Base-by-base conservation (phyloP, 2,329 filamentous ascomycete genomes). In the Aspergillus sp. region DNA sequence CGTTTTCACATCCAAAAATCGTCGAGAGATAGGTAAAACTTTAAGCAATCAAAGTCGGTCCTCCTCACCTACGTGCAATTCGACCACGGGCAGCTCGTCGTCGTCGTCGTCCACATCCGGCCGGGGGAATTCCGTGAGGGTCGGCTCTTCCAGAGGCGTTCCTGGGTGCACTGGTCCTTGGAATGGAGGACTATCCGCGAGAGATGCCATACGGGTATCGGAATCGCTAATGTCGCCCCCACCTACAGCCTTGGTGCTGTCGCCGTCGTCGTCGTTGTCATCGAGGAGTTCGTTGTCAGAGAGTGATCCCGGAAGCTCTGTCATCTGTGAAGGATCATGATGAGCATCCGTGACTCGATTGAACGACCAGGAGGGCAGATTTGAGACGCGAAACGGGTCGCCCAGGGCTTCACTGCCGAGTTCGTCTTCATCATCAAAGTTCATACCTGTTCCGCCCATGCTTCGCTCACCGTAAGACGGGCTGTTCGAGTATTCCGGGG, bases 31-130 rank as follows among this genome's bases (percentile, higher is more conserved):
- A 8, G 55, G 27, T 55, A 48, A 61, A 51, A 31, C 39, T 52
- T 21, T 21, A 62, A 39, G 67, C 64, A 45, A 11, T 31, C 27
- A 31, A 31, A 66, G 62, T 31, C 64, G 63, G 8, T 74, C 70
- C 11, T 76, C 73, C 15, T 76, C 73, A 19, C 66, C 67, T 41
- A 77, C 70, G 44, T 66, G 71, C 35, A 79, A 63, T 63, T 79
- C 77, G 49, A 77, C 70, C 35, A 78, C 76, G 3, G 76, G 73
- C 19, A 76, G 64, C 4, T 76, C 73, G 27, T 77, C 60, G n/a
- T 65, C 60, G n/a, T 65, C 60, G n/a, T 65, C 60, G 23, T 64
- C 62, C 23, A 68, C 69, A 25, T 71, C 68, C 52, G 67, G 61
- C 25, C 64, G 64, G 25, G 70, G 67, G 15, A 76, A 67, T 50